Evolutionary conservation across 139 green algal species (phyloP).

Genomic region (Haematococcus lacustris): DNA sequence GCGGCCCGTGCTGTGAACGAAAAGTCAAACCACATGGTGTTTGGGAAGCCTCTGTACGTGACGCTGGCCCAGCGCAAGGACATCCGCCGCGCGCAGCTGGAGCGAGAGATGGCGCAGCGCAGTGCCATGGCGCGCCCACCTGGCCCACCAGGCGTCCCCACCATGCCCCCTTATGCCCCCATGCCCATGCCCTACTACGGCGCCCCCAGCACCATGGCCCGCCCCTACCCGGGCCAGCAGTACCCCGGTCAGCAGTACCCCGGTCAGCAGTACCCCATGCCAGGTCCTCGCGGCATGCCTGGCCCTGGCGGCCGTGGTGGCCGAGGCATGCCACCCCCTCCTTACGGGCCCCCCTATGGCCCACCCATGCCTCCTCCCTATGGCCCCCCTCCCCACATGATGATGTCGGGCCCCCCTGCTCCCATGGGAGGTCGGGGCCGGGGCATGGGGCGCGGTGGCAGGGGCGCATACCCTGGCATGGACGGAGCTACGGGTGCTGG

Average conservation of each 20-base stretch:
- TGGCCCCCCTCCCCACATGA: background rate
- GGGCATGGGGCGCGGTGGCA: slow-evolving; percentile 26
- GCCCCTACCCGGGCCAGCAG: no score
- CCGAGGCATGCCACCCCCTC: background rate
- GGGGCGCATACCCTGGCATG: background rate
- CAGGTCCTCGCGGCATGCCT: slow-evolving; percentile 18
- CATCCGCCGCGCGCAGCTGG: slow-evolving; percentile 65
- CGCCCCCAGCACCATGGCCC: background rate
- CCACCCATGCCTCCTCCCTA: no score
- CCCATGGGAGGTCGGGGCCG: slow-evolving; percentile 15
- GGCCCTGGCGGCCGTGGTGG: slow-evolving; percentile 6
- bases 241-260: background rate
- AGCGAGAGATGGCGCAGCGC: slow-evolving; percentile 58
- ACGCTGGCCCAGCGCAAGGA: slow-evolving; percentile 83
- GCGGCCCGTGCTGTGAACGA: slow-evolving; percentile 77
- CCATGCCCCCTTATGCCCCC: background rate
- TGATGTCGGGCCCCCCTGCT: background rate
- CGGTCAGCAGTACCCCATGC: background rate
- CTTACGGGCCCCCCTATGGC: background rate
- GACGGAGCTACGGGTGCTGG: background rate
- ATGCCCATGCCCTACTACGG: background rate
- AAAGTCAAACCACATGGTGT: slow-evolving; percentile 78
- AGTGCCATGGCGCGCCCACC: slow-evolving; percentile 21
- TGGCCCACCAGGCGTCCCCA: slow-evolving; percentile 20
- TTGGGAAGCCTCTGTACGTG: slow-evolving; percentile 88